A percentile compares a stretch with the other conserved stretches of the same genome.
Evolutionary conservation across 257 asterid species (phyloP).

Genomic region (Solanum dulcamara): DNA sequence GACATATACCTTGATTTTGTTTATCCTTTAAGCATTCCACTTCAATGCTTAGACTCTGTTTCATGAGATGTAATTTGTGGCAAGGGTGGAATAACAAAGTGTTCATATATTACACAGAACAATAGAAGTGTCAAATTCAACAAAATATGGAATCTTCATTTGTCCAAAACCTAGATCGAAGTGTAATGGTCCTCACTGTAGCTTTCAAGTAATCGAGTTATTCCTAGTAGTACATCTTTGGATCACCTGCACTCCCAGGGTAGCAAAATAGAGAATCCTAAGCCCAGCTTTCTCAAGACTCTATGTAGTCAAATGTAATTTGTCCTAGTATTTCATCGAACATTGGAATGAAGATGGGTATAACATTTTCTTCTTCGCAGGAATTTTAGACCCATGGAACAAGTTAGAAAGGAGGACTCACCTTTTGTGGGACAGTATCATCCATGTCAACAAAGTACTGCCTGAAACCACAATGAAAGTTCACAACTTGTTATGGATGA

Average conservation of each 20-base stretch:
- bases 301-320: background rate
- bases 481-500: background rate
- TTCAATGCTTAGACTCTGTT: background rate
- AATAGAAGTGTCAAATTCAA: background rate
- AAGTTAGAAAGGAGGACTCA: slow-evolving; percentile 2
- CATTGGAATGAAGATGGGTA: background rate
- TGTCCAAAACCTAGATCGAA: background rate
- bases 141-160: background rate
- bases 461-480: slow-evolving; percentile 18
- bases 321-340: background rate
- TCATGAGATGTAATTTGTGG: background rate
- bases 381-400: background rate
- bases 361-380: background rate
- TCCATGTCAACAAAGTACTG: slow-evolving; percentile 43
- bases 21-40: background rate
- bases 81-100: background rate
- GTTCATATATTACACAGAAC: background rate
- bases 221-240: background rate
- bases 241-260: background rate
- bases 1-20: background rate
- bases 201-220: background rate
- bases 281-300: background rate
- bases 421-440: slow-evolving; percentile 47
- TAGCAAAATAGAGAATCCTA: background rate
- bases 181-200: background rate